These are phyloP conservation scores for Ceratocystis cacaofunesta DNA, from an alignment of 2,329 filamentous ascomycete genomes.

Conservation along the genomic window DNA sequence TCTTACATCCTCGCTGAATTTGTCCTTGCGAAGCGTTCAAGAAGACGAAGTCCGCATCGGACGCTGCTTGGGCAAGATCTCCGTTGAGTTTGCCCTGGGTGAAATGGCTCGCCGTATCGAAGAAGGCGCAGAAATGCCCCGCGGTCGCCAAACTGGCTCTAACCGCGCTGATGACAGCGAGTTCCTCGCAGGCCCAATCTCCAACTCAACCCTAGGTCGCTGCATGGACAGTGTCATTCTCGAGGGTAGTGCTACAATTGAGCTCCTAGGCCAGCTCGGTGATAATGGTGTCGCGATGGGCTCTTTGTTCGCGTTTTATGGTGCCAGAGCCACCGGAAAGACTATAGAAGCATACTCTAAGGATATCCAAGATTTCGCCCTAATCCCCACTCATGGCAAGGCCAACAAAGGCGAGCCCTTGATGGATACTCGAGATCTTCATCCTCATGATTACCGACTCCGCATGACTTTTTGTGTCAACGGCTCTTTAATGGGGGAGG, in stretches of 20 bases:
- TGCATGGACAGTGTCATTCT: conserved; percentile 66
- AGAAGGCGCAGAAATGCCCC: conserved; percentile 23
- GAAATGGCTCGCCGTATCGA: conserved; percentile 16
- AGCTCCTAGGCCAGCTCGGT: conserved; percentile 64
- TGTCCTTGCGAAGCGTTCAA: conserved; percentile 49
- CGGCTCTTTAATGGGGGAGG: conserved; percentile 62
- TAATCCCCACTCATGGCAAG: conserved; percentile 54
- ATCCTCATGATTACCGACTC: conserved; percentile 49
- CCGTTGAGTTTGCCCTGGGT: conserved; percentile 23
- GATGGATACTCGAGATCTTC: conserved; percentile 35
- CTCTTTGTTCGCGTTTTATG: conserved; percentile 82
- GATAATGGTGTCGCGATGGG: conserved; percentile 69
- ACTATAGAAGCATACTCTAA: conserved; percentile 79
- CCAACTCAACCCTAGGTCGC: conserved; percentile 64
- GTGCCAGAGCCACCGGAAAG: conserved; percentile 64
- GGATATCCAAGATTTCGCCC: conserved; percentile 78
- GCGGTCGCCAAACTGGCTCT: conserved; percentile 14
- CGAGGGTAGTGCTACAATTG: conserved; percentile 57
- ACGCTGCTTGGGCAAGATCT: conserved; percentile 56
- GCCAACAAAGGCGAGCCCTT: conserved; percentile 26
- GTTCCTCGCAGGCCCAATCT: conserved; percentile 61
- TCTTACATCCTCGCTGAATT: conserved; percentile 53
- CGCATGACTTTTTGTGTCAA: conserved; percentile 71
- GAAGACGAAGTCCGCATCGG: conserved; percentile 64
- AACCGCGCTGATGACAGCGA: conserved; percentile 26